Conservation (phyloP, 2,329 filamentous ascomycete genomes). For the Aureobasidium sp. region DNA sequence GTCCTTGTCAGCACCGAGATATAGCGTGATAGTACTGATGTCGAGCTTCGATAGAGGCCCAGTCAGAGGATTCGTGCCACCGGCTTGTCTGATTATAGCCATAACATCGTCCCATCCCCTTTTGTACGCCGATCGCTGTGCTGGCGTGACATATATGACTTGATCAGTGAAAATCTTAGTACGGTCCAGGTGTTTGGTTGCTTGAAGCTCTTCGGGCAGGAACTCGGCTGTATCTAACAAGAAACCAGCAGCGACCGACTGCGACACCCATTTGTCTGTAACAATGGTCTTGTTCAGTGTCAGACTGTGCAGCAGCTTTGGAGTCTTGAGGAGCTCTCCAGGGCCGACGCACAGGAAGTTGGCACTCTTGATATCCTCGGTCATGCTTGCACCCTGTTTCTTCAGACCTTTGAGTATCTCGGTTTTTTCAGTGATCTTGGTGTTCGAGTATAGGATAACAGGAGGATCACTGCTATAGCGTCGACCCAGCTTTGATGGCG, state of each 20-base stretch:
- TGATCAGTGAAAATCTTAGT: background rate
- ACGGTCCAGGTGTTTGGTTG: background rate
- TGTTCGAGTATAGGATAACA: conserved; percentile 3
- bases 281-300: conserved; percentile 2
- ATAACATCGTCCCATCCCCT: conserved; percentile 4
- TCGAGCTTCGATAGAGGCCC: background rate
- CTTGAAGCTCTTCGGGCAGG: background rate
- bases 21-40: background rate
- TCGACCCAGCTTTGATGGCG: background rate
- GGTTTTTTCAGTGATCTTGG: background rate
- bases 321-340: conserved; percentile 1
- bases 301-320: conserved; percentile 6
- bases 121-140: background rate
- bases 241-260: background rate
- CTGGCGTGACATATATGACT: background rate
- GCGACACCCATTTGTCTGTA: conserved; percentile 2
- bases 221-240: background rate
- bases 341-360: conserved; percentile 2
- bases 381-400: background rate
- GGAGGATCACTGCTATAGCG: background rate
- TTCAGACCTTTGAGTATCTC: background rate
- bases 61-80: background rate
- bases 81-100: background rate
- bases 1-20: background rate
- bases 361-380: background rate